phyloP scores from a whole-genome alignment of 305 asterid genomes.

The Fraxinus latifolia region DNA sequence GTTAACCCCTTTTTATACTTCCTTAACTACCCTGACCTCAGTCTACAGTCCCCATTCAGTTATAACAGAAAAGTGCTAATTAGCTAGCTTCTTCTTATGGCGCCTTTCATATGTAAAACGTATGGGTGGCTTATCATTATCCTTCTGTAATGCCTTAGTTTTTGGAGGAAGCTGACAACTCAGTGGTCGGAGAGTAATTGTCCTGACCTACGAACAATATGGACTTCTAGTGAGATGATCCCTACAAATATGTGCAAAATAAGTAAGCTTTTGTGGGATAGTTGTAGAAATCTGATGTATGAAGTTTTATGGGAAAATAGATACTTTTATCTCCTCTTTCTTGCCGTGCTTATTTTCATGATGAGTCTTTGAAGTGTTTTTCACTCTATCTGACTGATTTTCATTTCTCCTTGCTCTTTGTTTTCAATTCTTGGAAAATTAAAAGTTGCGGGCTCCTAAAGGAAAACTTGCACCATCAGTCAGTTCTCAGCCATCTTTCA shows the following conservation, averaged over 20 bases:
- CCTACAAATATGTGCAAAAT: not conserved
- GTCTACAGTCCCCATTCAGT: no score
- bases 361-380: not conserved
- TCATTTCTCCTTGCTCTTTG: constrained; percentile 14
- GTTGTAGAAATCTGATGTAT: not conserved
- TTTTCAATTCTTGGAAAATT: constrained; percentile 19
- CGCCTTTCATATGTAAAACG: no score
- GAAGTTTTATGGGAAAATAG: not conserved
- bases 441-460: constrained; percentile 62
- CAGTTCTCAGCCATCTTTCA: constrained; percentile 41
- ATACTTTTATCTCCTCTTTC: not conserved
- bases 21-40: no score
- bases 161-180: not conserved
- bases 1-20: no score
- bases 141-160: not conserved
- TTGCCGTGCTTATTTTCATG: not conserved
- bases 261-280: not conserved
- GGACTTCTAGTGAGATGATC: not conserved
- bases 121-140: not conserved
- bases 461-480: constrained; percentile 52
- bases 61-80: no score
- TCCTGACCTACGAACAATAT: not conserved
- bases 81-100: no score
- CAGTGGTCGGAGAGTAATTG: not conserved
- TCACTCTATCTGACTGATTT: constrained; percentile 16